Conservation (phyloP, 805 yeast genomes). For the Kurtzmaniella fragi region DNA sequence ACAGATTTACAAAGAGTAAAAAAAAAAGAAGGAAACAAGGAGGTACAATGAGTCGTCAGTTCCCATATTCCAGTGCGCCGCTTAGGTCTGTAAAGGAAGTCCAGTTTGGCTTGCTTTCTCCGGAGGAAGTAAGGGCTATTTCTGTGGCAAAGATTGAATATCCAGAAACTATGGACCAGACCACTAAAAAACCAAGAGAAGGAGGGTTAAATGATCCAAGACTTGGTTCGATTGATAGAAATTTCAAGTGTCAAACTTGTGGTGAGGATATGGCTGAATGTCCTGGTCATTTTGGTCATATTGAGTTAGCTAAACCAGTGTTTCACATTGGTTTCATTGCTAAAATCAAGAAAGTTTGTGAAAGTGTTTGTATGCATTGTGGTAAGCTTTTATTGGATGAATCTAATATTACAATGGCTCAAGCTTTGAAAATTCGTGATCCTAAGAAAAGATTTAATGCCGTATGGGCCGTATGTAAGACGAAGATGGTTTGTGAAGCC, state of each 20-base stretch:
- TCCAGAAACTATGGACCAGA: slow-evolving; percentile 99
- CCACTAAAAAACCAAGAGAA: slow-evolving; percentile 89
- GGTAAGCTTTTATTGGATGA: slow-evolving; percentile 92
- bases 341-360: slow-evolving; percentile 91
- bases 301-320: slow-evolving; percentile 96
- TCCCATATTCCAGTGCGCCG: slow-evolving; percentile 98
- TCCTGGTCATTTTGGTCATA: slow-evolving; percentile 99
- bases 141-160: slow-evolving; percentile 97
- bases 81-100: slow-evolving; percentile 95
- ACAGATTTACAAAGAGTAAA: slow-evolving; percentile 3
- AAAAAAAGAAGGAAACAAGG: slow-evolving; percentile 11
- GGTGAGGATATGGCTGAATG: slow-evolving; percentile 99
- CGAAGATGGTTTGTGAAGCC: slow-evolving; percentile 94
- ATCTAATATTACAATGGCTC: slow-evolving; percentile 73
- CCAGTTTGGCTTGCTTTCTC: slow-evolving; percentile 96
- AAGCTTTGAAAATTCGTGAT: slow-evolving; percentile 83
- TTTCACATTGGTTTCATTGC: slow-evolving; percentile 97
- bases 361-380: slow-evolving; percentile 97
- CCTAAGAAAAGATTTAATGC: slow-evolving; percentile 96
- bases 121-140: slow-evolving; percentile 93
- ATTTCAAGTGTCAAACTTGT: slow-evolving; percentile 97
- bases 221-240: slow-evolving; percentile 94
- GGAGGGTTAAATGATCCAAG: slow-evolving; percentile 98
- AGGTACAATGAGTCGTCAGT: slow-evolving; percentile 38
- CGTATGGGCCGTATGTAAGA: slow-evolving; percentile 88